A percentile compares a stretch with the other conserved stretches of the same genome.
These are phyloP conservation scores for Irpex lacteus DNA, from an alignment of 1,284 basidiomycete species.

Conservation along the genomic window DNA sequence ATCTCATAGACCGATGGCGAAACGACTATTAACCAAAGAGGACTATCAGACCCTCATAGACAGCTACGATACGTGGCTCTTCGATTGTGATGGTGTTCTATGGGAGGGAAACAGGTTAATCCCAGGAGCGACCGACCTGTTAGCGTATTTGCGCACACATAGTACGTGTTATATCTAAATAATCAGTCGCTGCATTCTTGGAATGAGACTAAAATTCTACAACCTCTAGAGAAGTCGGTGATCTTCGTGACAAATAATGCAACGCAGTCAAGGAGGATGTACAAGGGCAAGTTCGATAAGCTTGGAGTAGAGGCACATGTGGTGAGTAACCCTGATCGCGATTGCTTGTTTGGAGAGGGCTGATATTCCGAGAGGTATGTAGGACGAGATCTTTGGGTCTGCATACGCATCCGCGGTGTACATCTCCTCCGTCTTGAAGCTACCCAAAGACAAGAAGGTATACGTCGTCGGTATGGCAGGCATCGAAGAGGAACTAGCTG, in stretches of 20 bases:
- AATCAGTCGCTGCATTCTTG: background rate
- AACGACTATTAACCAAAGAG: constrained; percentile 30
- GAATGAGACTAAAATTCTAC: background rate
- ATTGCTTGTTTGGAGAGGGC: background rate
- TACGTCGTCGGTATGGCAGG: constrained; percentile 95
- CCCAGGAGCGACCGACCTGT: constrained; percentile 73
- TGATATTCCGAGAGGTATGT: background rate
- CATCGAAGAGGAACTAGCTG: constrained; percentile 87
- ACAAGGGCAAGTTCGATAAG: constrained; percentile 89
- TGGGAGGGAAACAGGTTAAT: constrained; percentile 86
- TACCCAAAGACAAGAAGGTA: constrained; percentile 91
- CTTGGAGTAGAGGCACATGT: constrained; percentile 84
- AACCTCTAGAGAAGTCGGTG: constrained; percentile 73
- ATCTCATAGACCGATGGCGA: constrained; percentile 19
- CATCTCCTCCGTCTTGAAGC: constrained; percentile 83
- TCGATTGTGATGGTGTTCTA: constrained; percentile 97
- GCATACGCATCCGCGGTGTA: constrained; percentile 95
- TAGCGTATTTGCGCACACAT: constrained; percentile 61
- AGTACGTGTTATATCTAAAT: constrained; percentile 43
- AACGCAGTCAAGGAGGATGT: constrained; percentile 85
- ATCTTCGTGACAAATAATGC: constrained; percentile 99
- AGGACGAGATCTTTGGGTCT: constrained; percentile 96
- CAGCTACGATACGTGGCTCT: constrained; percentile 89
- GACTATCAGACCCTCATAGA: constrained; percentile 66
- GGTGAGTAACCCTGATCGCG: constrained; percentile 47